Conservation (phyloP, 257 asterid genomes). For the Petunia secreta region DNA sequence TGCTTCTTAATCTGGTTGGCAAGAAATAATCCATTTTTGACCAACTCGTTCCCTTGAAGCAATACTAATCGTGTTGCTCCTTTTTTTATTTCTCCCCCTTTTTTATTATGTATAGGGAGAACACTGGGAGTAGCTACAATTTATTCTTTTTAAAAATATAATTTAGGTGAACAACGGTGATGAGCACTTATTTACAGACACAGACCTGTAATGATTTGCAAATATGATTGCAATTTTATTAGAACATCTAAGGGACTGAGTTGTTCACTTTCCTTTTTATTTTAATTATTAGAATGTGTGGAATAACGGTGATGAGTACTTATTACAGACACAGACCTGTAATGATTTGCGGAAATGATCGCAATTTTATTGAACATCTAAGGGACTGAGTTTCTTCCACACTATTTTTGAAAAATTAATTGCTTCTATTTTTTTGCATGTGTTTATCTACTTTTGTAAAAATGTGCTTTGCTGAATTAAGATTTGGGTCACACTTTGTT, state of each 20-base stretch:
- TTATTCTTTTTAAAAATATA: background rate
- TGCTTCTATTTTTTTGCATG: background rate
- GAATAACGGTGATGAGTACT: constrained; percentile 35
- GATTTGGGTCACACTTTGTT: background rate
- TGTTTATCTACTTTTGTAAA: background rate
- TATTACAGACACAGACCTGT: constrained; percentile 45
- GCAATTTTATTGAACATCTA: constrained; percentile 48
- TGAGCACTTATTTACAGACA: constrained; percentile 28
- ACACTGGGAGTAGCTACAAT: constrained; percentile 34
- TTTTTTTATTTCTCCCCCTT: constrained; percentile 11
- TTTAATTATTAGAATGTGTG: background rate
- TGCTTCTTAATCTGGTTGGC: constrained; percentile 49
- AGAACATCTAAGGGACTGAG: constrained; percentile 63
- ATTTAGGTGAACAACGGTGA: constrained; percentile 26
- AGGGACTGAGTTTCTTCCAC: constrained; percentile 49
- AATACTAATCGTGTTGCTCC: constrained; percentile 34
- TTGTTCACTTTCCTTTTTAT: constrained; percentile 22
- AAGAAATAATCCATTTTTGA: constrained; percentile 30
- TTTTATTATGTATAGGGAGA: background rate
- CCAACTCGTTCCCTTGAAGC: constrained; percentile 51
- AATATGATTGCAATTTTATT: constrained; percentile 39
- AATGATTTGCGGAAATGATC: constrained; percentile 51
- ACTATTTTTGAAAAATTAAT: too few relatives aligned
- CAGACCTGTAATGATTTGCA: constrained; percentile 58
- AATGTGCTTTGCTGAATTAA: background rate